Percentiles rank a stretch among this genome's conserved stretches.
Conservation (phyloP, 2,329 filamentous ascomycete species). For the Sporothrix schenckii region DNA sequence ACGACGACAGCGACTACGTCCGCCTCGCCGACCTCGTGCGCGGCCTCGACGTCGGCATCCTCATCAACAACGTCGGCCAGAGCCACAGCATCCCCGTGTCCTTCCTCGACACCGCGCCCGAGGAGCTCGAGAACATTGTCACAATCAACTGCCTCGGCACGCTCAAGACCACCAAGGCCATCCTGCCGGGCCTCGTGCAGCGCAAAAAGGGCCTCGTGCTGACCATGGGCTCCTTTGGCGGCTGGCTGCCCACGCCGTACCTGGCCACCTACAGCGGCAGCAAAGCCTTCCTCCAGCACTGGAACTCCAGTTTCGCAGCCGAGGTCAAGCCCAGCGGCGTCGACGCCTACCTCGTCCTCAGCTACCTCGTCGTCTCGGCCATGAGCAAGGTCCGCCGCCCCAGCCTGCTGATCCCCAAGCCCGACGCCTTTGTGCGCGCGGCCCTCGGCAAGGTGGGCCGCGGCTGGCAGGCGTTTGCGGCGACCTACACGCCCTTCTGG, state of each 20-base stretch:
- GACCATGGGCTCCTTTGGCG: constrained; percentile 96
- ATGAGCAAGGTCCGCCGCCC: constrained; percentile 94
- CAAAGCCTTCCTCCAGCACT: constrained; percentile 97
- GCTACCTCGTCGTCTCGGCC: constrained; percentile 89
- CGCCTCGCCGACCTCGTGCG: constrained; percentile 68
- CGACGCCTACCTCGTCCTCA: constrained; percentile 87
- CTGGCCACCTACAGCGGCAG: constrained; percentile 95
- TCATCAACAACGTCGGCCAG: constrained; percentile 96
- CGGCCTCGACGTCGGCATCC: constrained; percentile 77
- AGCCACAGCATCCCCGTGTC: constrained; percentile 91
- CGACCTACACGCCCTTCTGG: constrained; percentile 93
- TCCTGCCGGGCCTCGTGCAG: constrained; percentile 81
- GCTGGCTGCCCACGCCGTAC: constrained; percentile 86
- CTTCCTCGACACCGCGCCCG: constrained; percentile 75
- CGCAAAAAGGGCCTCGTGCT: constrained; percentile 86
- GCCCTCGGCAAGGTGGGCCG: constrained; percentile 82
- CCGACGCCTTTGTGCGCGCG: constrained; percentile 78
- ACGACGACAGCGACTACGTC: constrained; percentile 79
- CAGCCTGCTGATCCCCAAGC: constrained; percentile 76
- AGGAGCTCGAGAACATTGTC: constrained; percentile 87
- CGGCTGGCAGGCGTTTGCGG: constrained; percentile 74
- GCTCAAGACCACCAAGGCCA: constrained; percentile 80
- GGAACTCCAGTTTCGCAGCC: constrained; percentile 82
- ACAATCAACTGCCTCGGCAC: constrained; percentile 94
- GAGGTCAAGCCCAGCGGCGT: constrained; percentile 82